Base-by-base conservation (phyloP, 164 flowering plant genomes). In the Vitis labrusca region DNA sequence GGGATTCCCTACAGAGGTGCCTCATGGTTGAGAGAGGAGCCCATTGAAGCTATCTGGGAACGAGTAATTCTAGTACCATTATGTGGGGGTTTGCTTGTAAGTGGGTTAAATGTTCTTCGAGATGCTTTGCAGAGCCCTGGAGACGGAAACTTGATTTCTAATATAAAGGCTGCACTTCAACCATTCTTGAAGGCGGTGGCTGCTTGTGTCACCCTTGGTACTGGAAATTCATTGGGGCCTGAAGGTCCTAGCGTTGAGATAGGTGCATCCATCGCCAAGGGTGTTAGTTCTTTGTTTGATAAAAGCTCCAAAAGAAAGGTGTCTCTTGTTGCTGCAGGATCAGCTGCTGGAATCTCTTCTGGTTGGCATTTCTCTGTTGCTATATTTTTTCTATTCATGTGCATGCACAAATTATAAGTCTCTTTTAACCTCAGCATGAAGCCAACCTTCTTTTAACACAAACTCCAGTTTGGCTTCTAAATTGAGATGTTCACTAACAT, bases 191-290 rank as follows among this genome's bases (percentile, higher is more conserved):
- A 89, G 78, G 82, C 97, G 13, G 50, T 88, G 54, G 97, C 97
- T 61, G 99, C 97, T 72, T 84, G 91, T 71, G 61, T 90, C 37
- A 94, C 97, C 12, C 87, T 94, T 27, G 97, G 97, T 65, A 92
- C 99, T 1, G 99, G 97, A 14, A 92, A 91, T 80, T 92, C 97
- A 2, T 76, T 94, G 77, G 97, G 99, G 9, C 97, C 99, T 47
- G 99, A 94, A 81, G 99, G 99, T 76, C 99, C 97, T 17, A 91
- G 97, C 76, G 97, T 94, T 11, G 99, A 94, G 71, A 94, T 94
- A 52, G 97, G 99, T 56, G 70, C 92, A 49, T 91, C 97, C 62
- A 78, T 94, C 19, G 97, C 86, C 47, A 89, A 87, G 80, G 97
- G 94, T 10, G 67, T 91, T 50, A 84, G 83, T 68, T 15, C 69